Conservation (phyloP, 352 stramenopile species). For the Globisporangium apiculatum region DNA sequence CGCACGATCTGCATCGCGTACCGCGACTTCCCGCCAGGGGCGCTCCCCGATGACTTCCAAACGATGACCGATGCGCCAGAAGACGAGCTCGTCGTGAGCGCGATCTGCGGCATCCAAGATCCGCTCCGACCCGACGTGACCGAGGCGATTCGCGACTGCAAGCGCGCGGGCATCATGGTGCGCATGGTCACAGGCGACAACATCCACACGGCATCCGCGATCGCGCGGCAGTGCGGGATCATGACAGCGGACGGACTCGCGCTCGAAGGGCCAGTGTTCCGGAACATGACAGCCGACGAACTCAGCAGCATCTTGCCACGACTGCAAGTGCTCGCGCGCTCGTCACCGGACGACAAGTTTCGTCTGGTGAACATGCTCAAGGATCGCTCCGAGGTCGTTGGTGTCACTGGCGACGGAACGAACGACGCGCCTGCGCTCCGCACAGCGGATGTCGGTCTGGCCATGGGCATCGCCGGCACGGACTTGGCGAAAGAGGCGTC, state of each 20-base stretch:
- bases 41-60: constrained; percentile 57
- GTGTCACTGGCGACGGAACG: constrained; percentile 73
- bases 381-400: constrained; percentile 65
- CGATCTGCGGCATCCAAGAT: constrained; percentile 96
- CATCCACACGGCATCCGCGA: constrained; percentile 95
- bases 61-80: constrained; percentile 54
- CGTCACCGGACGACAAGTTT: constrained; percentile 96
- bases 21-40: constrained; percentile 49
- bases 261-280: constrained; percentile 91
- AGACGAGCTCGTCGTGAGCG: constrained; percentile 69
- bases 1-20: constrained; percentile 87
- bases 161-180: constrained; percentile 96
- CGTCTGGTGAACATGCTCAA: constrained; percentile 89
- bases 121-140: constrained; percentile 92
- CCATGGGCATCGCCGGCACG: constrained; percentile 79
- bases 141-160: constrained; percentile 91
- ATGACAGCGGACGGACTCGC: constrained; percentile 86
- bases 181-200: constrained; percentile 99
- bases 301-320: constrained; percentile 52
- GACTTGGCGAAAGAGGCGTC: constrained; percentile 78
- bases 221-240: constrained; percentile 96
- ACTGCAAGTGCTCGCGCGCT: constrained; percentile 89
- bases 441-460: constrained; percentile 63
- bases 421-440: constrained; percentile 75
- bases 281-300: constrained; percentile 68